phyloP scores from a whole-genome alignment of 345 rosid genomes.

The Lenwebbia sp. region DNA sequence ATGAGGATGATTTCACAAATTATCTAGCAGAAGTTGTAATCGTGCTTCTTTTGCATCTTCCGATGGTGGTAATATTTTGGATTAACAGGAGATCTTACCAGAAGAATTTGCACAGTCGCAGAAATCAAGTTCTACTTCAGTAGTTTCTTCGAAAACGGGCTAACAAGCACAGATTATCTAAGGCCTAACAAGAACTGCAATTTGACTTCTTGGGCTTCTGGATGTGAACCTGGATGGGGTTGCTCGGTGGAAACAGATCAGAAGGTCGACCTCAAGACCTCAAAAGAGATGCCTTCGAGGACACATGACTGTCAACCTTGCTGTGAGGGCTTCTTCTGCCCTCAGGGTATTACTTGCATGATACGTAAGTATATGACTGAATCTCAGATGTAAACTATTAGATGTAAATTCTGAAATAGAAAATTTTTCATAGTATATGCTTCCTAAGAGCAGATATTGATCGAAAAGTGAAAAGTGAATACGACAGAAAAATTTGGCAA shows the following conservation, averaged over 20 bases:
- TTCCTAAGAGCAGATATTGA: not conserved
- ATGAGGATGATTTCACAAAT: not conserved
- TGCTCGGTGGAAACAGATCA: slow-evolving; percentile 30
- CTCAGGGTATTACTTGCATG: slow-evolving; percentile 91
- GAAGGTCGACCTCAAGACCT: slow-evolving; percentile 32
- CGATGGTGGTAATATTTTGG: not conserved
- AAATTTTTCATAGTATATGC: not conserved
- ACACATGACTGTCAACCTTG: slow-evolving; percentile 67
- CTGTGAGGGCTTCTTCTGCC: slow-evolving; percentile 97
- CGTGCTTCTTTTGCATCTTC: not conserved
- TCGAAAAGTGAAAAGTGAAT: not conserved
- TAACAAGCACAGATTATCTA: slow-evolving; percentile 21
- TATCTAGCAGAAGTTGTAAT: not conserved
- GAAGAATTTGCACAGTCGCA: slow-evolving; percentile 64
- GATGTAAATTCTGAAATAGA: not conserved
- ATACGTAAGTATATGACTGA: slow-evolving; percentile 50
- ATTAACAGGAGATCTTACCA: slow-evolving; percentile 54
- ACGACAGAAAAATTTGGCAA: not conserved
- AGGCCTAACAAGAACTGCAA: slow-evolving; percentile 72
- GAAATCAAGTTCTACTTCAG: slow-evolving; percentile 65
- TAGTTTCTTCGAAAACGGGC: slow-evolving; percentile 26
- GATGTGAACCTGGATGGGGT: slow-evolving; percentile 97
- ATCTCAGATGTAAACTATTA: not conserved
- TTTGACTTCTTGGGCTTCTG: slow-evolving; percentile 57
- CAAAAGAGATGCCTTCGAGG: slow-evolving; percentile 41